Percentiles rank a stretch among this genome's conserved stretches.
Evolutionary conservation across 1,284 basidiomycete genomes (phyloP).

Genomic region (Phlebopus sp.): DNA sequence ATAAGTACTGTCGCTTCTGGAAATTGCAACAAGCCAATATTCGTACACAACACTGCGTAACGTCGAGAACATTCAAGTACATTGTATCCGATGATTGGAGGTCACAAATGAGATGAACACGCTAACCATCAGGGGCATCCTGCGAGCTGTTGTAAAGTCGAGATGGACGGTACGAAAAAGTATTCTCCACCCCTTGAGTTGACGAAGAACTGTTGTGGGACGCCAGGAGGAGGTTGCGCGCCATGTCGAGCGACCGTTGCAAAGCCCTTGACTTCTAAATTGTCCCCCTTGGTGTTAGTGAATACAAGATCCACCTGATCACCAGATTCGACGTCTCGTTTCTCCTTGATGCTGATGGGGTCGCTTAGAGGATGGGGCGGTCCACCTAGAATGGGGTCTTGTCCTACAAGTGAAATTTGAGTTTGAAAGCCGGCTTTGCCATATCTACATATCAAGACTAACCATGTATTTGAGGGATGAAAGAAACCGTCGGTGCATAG

Average conservation of each 20-base stretch:
- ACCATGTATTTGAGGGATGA: conserved; percentile 17
- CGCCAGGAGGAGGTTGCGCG: background rate
- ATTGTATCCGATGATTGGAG: too few relatives aligned
- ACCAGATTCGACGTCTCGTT: background rate
- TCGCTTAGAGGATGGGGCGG: background rate
- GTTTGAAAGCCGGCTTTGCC: background rate
- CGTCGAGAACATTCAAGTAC: too few relatives aligned
- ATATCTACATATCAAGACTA: conserved; percentile 2
- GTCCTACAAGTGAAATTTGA: conserved; percentile 11
- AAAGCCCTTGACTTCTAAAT: background rate
- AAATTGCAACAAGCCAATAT: too few relatives aligned
- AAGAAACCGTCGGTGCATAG: conserved; percentile 21
- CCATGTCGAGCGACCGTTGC: background rate
- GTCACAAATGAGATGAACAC: too few relatives aligned
- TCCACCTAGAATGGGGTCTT: conserved; percentile 21
- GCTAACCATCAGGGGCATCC: too few relatives aligned
- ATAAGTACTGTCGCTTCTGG: too few relatives aligned
- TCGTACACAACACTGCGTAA: too few relatives aligned
- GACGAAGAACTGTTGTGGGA: conserved; percentile 5
- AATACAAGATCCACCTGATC: background rate
- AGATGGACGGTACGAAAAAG: conserved; percentile 10
- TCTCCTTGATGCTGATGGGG: background rate
- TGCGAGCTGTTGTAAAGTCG: background rate
- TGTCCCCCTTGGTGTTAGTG: background rate
- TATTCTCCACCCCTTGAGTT: conserved; percentile 10